Evolutionary conservation across 2,329 filamentous ascomycete genomes (phyloP), one percentile per base, ranked within the genome.

Genomic region (Ophiosphaerella herpotricha): DNA sequence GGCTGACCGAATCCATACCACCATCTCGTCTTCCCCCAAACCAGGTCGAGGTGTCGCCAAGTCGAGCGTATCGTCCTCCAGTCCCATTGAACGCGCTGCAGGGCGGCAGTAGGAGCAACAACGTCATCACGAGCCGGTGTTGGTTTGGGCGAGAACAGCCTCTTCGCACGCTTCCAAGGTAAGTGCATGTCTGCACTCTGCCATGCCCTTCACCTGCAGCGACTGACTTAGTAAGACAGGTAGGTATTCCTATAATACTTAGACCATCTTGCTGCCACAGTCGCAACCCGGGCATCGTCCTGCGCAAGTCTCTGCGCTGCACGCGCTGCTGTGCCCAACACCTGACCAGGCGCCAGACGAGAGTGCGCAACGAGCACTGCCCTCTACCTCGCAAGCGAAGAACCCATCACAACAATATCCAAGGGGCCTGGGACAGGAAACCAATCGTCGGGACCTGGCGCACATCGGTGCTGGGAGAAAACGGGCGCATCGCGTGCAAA

Each of bases 401-500:
- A 16, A 35, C 26, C 26, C 31, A 33, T 5, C 18, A 35, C n/a
- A 31, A 29, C 40, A 39, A 39, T 31, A 33, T 31, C 39, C 32
- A 33, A 36, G 34, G 34, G 18, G 9, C 8, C 34, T 16, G 12
- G 18, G 14, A 33, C 4, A 35, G 40, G 24, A 29, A 26, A 36
- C 6, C 26, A n/a, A 24, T 29, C 18, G 39, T 16, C 12, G 33
- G 32, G 32, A 18, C 35, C 24, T 38, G 13, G 31, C 23, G 18
- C 14, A 37, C 23, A 36, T 24, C n/a, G 29, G 14, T 2, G 12
- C 39, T 32, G 21, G 46, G 6, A 26, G 49, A 14, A 42, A 52
- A 46, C 32, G 38, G 49, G 49, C 48, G 50, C 46, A 55, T 48
- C 49, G 39, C 50, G 46, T 37, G 45, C 36, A 47, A 47, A 39